These are phyloP conservation scores for Musa itinerans DNA, from an alignment of 176 grass and related monocot species.

Conservation along the genomic window DNA sequence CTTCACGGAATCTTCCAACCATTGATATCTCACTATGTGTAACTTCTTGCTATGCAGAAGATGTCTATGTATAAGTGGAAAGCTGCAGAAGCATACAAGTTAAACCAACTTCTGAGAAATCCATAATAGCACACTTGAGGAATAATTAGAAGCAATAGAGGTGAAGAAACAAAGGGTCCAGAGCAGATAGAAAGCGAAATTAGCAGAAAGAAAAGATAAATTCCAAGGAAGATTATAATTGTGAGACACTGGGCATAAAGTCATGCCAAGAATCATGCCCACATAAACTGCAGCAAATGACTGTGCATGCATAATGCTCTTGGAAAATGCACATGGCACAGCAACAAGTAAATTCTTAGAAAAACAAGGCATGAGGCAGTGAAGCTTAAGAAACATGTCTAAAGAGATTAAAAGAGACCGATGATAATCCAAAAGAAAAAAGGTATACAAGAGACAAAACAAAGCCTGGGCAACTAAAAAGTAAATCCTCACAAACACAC, in stretches of 20 bases:
- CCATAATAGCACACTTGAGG: neutral
- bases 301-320: too few relatives aligned
- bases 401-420: too few relatives aligned
- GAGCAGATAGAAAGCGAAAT: neutral
- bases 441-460: too few relatives aligned
- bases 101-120: neutral
- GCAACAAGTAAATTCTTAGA: too few relatives aligned
- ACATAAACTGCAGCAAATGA: neutral
- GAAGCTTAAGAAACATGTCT: too few relatives aligned
- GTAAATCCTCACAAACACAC: too few relatives aligned
- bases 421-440: too few relatives aligned
- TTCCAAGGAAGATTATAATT: neutral
- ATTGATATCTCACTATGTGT: constrained; percentile 59
- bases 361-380: too few relatives aligned
- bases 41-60: constrained; percentile 70
- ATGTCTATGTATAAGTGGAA: constrained; percentile 41
- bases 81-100: constrained; percentile 40
- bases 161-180: neutral
- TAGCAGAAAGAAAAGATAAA: neutral
- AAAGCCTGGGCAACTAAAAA: too few relatives aligned
- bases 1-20: constrained; percentile 83
- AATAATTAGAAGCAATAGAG: neutral
- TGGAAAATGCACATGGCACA: too few relatives aligned
- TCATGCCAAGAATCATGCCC: neutral
- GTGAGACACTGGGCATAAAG: neutral